Base-by-base conservation (phyloP, 768 basidiomycete species). In the Serendipita indica region DNA sequence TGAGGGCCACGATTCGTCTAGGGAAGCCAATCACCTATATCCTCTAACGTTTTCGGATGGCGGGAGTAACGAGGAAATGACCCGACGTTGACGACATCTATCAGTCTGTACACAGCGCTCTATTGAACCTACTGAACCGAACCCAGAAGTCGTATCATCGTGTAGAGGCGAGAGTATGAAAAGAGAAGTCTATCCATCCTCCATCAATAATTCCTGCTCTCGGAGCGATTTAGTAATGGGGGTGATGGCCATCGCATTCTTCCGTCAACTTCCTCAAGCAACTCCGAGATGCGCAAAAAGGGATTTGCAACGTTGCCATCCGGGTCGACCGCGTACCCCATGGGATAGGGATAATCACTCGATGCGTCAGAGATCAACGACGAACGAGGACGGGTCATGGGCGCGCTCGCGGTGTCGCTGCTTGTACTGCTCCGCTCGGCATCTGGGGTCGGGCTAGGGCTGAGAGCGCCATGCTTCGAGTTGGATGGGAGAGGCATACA, bases 361-460 rank as follows among this genome's bases (percentile, higher is more conserved):
- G 49, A 54, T 16, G 49, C 49, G 49, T 54, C 49, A 3, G 49
- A 54, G 49, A 54, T 54, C 25, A 54, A 18, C 25, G 49, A 54
- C 22, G 49, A 54, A 22, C 49, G 49, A n/a, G 49, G 49, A 54
- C 49, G 49, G 4, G 49, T 54, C 22, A 33, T 27, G 4, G 49
- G 49, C 3, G 49, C 49, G 7, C 18, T 18, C n/a, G 18, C 41
- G 7, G 41, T 18, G n/a, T 54, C 49, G n/a, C 22, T 4, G 32
- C 49, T 54, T 20, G 49, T 7, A 54, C 49, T 54, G 35, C 10
- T n/a, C 35, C 35, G 35, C 10, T 37, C 35, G 35, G 10, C 35
- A 10, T 37, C n/a, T 37, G 35, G 35, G n/a, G n/a, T n/a, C n/a
- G n/a, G n/a, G n/a, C n/a, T n/a, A n/a, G n/a, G n/a, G n/a, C n/a